These are phyloP conservation scores for Candolleomyces eurysporus DNA, from an alignment of 768 basidiomycete genomes.

Conservation along the genomic window DNA sequence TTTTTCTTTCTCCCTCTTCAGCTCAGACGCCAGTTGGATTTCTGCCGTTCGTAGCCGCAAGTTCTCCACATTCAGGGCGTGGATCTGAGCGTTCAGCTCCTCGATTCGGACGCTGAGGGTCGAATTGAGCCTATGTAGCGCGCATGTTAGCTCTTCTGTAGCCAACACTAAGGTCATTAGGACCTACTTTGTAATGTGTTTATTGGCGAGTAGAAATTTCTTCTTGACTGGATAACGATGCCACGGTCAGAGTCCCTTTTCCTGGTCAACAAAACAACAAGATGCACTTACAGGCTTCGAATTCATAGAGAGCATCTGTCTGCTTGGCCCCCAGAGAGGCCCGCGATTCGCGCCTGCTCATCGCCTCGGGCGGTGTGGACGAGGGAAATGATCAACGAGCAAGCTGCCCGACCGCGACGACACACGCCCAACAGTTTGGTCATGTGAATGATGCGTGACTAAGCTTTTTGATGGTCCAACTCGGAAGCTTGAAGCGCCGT, in stretches of 20 bases:
- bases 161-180: neutral
- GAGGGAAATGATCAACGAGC: neutral
- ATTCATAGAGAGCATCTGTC: slow-evolving; percentile 79
- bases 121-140: slow-evolving; percentile 65
- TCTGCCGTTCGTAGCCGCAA: slow-evolving; percentile 78
- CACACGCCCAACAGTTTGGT: neutral
- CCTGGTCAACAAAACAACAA: slow-evolving; percentile 11
- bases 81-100: slow-evolving; percentile 81
- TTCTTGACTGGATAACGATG: slow-evolving; percentile 66
- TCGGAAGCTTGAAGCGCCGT: no score
- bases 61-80: slow-evolving; percentile 80
- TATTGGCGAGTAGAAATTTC: slow-evolving; percentile 88
- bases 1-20: slow-evolving; percentile 80
- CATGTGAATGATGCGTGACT: neutral
- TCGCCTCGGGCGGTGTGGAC: slow-evolving; percentile 19
- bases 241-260: slow-evolving; percentile 30
- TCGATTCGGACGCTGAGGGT: slow-evolving; percentile 82
- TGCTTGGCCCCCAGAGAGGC: slow-evolving; percentile 65
- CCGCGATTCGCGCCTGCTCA: slow-evolving; percentile 62
- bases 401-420: neutral
- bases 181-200: slow-evolving; percentile 84
- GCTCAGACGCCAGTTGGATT: slow-evolving; percentile 69
- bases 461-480: no score
- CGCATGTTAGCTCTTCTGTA: neutral
- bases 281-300: slow-evolving; percentile 71